Evolutionary conservation across 2,329 filamentous ascomycete species (phyloP), one percentile per base, ranked within the genome.

Genomic region (Claviceps sp.): DNA sequence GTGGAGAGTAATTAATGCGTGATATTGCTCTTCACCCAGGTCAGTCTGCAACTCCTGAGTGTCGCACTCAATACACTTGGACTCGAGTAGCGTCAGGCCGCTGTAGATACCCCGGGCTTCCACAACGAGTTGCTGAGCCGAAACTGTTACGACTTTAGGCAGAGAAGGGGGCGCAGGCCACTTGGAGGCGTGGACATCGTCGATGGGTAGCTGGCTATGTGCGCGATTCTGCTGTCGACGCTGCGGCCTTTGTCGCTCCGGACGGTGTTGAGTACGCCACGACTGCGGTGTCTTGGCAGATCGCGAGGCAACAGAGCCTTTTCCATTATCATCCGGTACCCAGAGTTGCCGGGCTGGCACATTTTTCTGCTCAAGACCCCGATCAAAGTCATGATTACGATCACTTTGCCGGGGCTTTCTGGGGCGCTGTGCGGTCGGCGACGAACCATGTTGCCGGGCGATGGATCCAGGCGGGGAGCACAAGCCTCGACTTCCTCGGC

Each of bases 51-150:
- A 11, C 30, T 34, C 30, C 30, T 9, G 9, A 34, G 79, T 81
- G 58, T 91, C 87, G 1, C 94, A 84, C 51, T 94, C 85, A 0
- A 94, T 90, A 59, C 89, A 91, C 59, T 93, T 89, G 24, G 79
- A 81, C 62, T 97, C 91, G 0, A 95, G 87, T 81, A 93, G 87
- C 0, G 89, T 83, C 0, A 96, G 68, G 0, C 87, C 89, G 0
- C 84, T 82, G 60, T 95, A 95, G 3, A 93, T 93, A 0, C 82
- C 82, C 53, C 89, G 89, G 0, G 94, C 85, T 60, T 95, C 89
- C 0, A 82, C 81, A 0, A 88, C 79, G 0, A 95, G 73, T 58
- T 95, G 85, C 1, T 89, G 84, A 55, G 88, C 83, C 0, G 82
- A 84, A 7, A 93, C 89, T 0, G 81, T 18, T 42, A 18, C 40